Conservation (phyloP, 2,329 filamentous ascomycete genomes). For the Lithohypha guttulata region DNA sequence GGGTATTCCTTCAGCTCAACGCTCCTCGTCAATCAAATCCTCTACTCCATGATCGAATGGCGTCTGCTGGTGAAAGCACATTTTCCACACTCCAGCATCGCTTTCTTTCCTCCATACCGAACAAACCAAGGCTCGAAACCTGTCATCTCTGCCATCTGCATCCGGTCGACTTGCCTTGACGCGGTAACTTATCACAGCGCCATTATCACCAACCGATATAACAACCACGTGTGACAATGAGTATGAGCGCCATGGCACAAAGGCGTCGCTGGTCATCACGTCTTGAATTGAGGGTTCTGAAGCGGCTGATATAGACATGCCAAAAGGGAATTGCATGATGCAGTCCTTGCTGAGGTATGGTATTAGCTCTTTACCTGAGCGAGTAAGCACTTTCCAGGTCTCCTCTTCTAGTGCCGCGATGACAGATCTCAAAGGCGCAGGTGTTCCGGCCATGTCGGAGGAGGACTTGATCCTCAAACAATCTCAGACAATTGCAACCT, state of each 20-base stretch:
- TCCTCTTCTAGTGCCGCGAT: slow-evolving; percentile 19
- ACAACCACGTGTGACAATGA: slow-evolving; percentile 17
- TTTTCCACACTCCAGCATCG: slow-evolving; percentile 17
- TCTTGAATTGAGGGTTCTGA: slow-evolving; percentile 19
- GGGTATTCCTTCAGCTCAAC: too few species aligned
- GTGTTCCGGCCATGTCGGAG: background rate
- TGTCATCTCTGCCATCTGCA: slow-evolving; percentile 15
- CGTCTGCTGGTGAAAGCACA: slow-evolving; percentile 22
- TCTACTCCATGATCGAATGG: slow-evolving; percentile 10
- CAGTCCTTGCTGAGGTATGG: slow-evolving; percentile 21
- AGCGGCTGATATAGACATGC: slow-evolving; percentile 17
- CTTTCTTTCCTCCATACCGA: slow-evolving; percentile 20
- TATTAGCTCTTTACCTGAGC: slow-evolving; percentile 16
- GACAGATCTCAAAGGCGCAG: slow-evolving; percentile 7
- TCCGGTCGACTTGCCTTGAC: slow-evolving; percentile 18
- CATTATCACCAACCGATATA: slow-evolving; percentile 15
- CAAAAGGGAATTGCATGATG: slow-evolving; percentile 21
- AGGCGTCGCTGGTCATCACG: slow-evolving; percentile 21
- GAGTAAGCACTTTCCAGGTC: slow-evolving; percentile 19
- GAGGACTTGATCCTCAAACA: too few species aligned
- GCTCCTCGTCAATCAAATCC: slow-evolving; percentile 2
- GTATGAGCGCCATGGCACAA: slow-evolving; percentile 20
- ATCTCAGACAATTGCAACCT: too few species aligned
- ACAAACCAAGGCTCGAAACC: slow-evolving; percentile 19
- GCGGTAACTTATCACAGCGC: slow-evolving; percentile 19